A percentile compares a stretch with the other conserved stretches of the same genome.
Conservation (phyloP, 108 stramenopile species). For the Stephanodiscus triporus region DNA sequence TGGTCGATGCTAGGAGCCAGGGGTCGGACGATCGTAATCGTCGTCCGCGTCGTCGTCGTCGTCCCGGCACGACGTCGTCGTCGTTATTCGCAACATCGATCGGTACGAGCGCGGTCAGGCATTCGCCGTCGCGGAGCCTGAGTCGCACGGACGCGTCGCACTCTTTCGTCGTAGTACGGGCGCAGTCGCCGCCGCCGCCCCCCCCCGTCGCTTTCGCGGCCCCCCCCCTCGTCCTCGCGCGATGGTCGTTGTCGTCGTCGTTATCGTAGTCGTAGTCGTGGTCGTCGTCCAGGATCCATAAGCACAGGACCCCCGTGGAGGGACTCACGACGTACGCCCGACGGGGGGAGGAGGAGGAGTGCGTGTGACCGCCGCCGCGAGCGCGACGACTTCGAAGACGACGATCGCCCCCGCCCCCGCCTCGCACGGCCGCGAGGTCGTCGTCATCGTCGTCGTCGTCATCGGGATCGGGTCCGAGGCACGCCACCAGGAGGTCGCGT, state of each 20-base stretch:
- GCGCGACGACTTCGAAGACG: too few species aligned
- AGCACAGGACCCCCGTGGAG: conserved; percentile 20
- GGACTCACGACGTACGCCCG: conserved; percentile 21
- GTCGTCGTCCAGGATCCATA: conserved; percentile 14
- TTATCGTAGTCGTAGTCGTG: too few species aligned
- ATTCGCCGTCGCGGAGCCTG: conserved; percentile 10
- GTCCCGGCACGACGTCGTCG: not conserved
- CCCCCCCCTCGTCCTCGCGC: not conserved
- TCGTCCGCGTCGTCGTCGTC: conserved; percentile 7
- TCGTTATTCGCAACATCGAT: too few species aligned
- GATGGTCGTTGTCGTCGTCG: too few species aligned
- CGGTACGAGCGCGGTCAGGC: conserved; percentile 3
- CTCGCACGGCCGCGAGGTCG: not conserved
- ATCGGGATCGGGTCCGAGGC: not conserved
- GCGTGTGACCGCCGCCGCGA: not conserved
- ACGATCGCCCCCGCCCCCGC: not conserved
- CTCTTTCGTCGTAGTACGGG: not conserved
- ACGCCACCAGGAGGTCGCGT: not conserved
- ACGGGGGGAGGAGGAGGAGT: not conserved
- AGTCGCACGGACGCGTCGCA: conserved; percentile 28
- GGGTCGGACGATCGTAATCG: conserved; percentile 5
- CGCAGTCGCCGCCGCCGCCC: not conserved
- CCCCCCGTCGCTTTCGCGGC: not conserved
- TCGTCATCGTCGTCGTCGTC: not conserved
- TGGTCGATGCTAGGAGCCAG: conserved; percentile 15